Conservation (phyloP, 805 yeast genomes). For the Yamadazyma sp. region DNA sequence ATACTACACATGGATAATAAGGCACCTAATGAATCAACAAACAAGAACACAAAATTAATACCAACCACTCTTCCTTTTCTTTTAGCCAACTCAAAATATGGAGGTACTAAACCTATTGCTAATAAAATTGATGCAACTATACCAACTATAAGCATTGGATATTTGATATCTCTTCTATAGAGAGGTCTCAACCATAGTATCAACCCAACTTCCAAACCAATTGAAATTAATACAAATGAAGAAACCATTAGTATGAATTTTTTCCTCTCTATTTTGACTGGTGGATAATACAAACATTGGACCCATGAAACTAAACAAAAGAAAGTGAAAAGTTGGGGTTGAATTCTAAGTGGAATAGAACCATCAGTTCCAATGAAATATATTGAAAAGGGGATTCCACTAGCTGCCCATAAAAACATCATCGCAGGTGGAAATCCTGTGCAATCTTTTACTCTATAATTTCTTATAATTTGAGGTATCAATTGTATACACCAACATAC, state of each 20-base stretch:
- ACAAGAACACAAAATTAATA: conserved; percentile 75
- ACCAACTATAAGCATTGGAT: conserved; percentile 85
- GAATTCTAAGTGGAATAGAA: conserved; percentile 75
- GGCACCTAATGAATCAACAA: conserved; percentile 80
- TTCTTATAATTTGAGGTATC: conserved; percentile 77
- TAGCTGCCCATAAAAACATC: conserved; percentile 75
- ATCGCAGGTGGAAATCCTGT: conserved; percentile 85
- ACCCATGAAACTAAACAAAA: conserved; percentile 69
- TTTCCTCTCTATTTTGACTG: conserved; percentile 38
- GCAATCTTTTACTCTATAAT: conserved; percentile 73
- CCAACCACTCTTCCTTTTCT: conserved; percentile 85
- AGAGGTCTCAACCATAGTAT: conserved; percentile 66
- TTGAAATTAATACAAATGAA: conserved; percentile 40
- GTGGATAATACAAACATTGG: conserved; percentile 66
- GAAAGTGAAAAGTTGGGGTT: conserved; percentile 78
- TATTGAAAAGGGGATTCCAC: conserved; percentile 84
- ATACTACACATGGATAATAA: conserved; percentile 62
- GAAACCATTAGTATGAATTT: conserved; percentile 35
- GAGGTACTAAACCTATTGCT: conserved; percentile 80
- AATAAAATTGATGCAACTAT: conserved; percentile 72
- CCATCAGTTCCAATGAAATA: conserved; percentile 73
- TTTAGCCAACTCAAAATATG: conserved; percentile 79
- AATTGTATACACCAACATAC: conserved; percentile 91
- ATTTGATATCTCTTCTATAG: conserved; percentile 46
- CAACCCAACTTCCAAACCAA: conserved; percentile 68